Conservation (phyloP, 129 eudicot species). For the Saussurea involucrata region DNA sequence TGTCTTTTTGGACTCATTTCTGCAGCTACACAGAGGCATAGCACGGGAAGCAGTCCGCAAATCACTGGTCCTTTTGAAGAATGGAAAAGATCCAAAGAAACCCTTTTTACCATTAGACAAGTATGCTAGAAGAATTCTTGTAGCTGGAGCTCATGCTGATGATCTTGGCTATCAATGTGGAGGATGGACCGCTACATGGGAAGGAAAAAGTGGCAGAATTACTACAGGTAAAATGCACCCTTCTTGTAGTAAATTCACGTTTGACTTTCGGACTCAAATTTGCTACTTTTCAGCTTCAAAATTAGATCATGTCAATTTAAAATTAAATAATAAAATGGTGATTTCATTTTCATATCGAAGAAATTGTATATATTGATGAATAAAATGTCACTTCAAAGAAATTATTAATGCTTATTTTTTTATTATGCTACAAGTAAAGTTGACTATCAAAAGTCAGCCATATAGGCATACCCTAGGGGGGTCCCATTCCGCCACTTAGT, state of each 20-base stretch:
- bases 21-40: conserved; percentile 64
- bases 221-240: conserved; percentile 4
- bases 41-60: conserved; percentile 76
- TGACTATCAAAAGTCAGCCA: background rate
- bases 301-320: background rate
- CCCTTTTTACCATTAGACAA: conserved; percentile 30
- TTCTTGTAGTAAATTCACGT: background rate
- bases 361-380: background rate
- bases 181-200: conserved; percentile 40
- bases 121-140: conserved; percentile 27
- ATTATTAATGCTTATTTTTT: background rate
- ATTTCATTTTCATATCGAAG: background rate
- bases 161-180: conserved; percentile 38
- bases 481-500: no score
- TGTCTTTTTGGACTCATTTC: background rate
- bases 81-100: conserved; percentile 25
- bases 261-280: background rate
- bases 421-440: background rate
- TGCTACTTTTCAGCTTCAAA: background rate
- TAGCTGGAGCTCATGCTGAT: conserved; percentile 33
- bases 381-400: background rate
- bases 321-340: background rate
- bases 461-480: no score
- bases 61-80: conserved; percentile 28
- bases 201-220: conserved; percentile 27